phyloP scores from a whole-genome alignment of 2,329 filamentous ascomycete genomes.

The Spiromastix sp. region DNA sequence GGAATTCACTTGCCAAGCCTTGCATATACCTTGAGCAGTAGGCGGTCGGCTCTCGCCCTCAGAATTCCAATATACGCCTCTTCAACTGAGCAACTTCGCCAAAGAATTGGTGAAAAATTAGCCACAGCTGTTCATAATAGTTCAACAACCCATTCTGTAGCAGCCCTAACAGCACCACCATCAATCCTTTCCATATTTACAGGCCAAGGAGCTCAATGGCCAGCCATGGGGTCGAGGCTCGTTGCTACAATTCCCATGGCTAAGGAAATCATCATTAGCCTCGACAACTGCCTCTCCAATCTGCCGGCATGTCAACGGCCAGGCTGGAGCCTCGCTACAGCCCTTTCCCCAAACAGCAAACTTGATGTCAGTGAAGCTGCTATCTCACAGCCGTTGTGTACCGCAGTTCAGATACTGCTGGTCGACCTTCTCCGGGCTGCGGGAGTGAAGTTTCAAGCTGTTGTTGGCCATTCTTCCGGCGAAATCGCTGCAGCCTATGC shows the following conservation, averaged over 20 bases:
- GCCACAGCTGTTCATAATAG: not conserved
- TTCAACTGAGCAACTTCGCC: constrained; percentile 1
- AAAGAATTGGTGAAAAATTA: constrained; percentile 3
- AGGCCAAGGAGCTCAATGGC: constrained; percentile 3
- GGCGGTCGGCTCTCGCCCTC: not conserved
- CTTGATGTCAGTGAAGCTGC: constrained; percentile 12
- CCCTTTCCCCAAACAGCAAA: no score
- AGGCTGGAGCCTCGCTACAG: no score
- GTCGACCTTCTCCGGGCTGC: constrained; percentile 3
- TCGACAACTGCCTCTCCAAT: no score
- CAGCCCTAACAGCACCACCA: not conserved
- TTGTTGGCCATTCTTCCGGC: constrained; percentile 9
- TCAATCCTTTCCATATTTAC: constrained; percentile 5
- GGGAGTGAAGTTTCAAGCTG: constrained; percentile 3
- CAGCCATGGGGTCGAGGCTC: constrained; percentile 7
- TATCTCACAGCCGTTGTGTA: constrained; percentile 9
- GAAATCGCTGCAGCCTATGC: constrained; percentile 6
- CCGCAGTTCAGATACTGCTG: constrained; percentile 7
- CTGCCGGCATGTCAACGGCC: no score
- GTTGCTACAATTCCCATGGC: no score
- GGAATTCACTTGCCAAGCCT: constrained; percentile 6
- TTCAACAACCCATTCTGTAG: not conserved
- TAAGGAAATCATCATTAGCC: no score
- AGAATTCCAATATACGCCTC: constrained; percentile 5
- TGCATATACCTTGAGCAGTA: constrained; percentile 5